A percentile compares a stretch with the other conserved stretches of the same genome.
These are phyloP conservation scores for Podosphaera leucotricha DNA, from an alignment of 2,329 filamentous ascomycete genomes.

Conservation along the genomic window DNA sequence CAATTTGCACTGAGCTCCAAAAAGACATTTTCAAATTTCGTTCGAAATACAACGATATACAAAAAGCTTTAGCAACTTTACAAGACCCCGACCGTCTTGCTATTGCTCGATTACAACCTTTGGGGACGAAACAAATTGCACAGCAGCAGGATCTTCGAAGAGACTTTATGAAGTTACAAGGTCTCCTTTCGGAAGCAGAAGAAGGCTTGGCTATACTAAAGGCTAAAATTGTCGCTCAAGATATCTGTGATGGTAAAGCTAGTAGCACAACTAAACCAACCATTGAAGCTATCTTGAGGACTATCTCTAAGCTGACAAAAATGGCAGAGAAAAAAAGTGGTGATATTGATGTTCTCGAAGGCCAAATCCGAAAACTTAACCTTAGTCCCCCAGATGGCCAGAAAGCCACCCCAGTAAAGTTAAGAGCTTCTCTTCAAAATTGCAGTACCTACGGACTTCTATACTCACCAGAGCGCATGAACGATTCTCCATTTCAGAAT, in stretches of 20 bases:
- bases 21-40: conserved; percentile 49
- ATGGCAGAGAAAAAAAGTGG: conserved; percentile 82
- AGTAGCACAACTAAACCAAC: conserved; percentile 37
- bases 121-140: conserved; percentile 63
- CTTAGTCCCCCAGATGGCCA: conserved; percentile 3
- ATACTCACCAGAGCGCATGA: conserved; percentile 13
- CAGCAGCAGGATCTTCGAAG: conserved; percentile 67
- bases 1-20: conserved; percentile 40
- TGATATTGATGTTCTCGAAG: conserved; percentile 75
- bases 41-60: conserved; percentile 54
- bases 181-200: conserved; percentile 54
- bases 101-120: conserved; percentile 42
- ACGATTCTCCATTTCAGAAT: conserved; percentile 9
- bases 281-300: conserved; percentile 76
- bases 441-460: conserved; percentile 10
- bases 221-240: conserved; percentile 43
- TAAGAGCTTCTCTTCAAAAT: conserved; percentile 8
- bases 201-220: conserved; percentile 58
- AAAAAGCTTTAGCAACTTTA: conserved; percentile 46
- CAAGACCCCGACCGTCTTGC: conserved; percentile 43
- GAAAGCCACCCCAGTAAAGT: conserved; percentile 14
- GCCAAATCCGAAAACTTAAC: conserved; percentile 50
- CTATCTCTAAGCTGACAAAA: conserved; percentile 74
- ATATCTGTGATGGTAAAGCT: conserved; percentile 24
- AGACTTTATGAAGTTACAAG: conserved; percentile 50